A percentile compares a stretch with the other conserved stretches of the same genome.
These are phyloP conservation scores for Pythium phragmiticola DNA, from an alignment of 352 stramenopile species.

Conservation along the genomic window DNA sequence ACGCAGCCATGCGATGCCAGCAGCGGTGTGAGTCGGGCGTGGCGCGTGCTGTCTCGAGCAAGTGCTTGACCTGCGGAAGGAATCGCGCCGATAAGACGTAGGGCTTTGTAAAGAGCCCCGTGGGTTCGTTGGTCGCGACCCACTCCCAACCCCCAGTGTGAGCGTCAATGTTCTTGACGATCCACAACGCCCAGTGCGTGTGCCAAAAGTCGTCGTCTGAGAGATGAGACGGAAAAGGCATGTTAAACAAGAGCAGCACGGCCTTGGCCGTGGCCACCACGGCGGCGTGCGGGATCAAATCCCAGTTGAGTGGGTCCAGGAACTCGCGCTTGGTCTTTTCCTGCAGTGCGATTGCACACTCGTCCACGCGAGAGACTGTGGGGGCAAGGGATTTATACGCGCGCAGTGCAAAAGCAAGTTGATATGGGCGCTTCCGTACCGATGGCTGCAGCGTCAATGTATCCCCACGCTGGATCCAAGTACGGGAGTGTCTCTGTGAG, in stretches of 20 bases:
- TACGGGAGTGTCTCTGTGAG: conserved; percentile 43
- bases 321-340: conserved; percentile 56
- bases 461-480: conserved; percentile 40
- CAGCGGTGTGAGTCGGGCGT: conserved; percentile 34
- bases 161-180: conserved; percentile 76
- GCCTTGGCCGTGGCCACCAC: conserved; percentile 49
- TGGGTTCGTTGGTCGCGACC: conserved; percentile 59
- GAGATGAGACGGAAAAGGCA: conserved; percentile 22
- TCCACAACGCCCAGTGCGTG: conserved; percentile 57
- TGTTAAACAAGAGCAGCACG: conserved; percentile 59
- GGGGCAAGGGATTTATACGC: not conserved
- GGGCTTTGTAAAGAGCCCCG: conserved; percentile 69
- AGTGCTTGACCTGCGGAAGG: conserved; percentile 35
- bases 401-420: not conserved
- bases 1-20: conserved; percentile 60
- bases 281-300: conserved; percentile 42
- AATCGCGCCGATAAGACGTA: conserved; percentile 46
- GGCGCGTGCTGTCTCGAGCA: conserved; percentile 28
- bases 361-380: conserved; percentile 53
- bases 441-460: conserved; percentile 57
- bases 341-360: conserved; percentile 59
- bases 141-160: conserved; percentile 67
- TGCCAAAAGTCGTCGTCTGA: conserved; percentile 44
- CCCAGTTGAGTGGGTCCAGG: conserved; percentile 61
- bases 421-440: conserved; percentile 26